Evolutionary conservation across 31 red algal genomes (phyloP), one percentile per base, ranked within the genome.

Genomic region (Porphyra umbilicalis): DNA sequence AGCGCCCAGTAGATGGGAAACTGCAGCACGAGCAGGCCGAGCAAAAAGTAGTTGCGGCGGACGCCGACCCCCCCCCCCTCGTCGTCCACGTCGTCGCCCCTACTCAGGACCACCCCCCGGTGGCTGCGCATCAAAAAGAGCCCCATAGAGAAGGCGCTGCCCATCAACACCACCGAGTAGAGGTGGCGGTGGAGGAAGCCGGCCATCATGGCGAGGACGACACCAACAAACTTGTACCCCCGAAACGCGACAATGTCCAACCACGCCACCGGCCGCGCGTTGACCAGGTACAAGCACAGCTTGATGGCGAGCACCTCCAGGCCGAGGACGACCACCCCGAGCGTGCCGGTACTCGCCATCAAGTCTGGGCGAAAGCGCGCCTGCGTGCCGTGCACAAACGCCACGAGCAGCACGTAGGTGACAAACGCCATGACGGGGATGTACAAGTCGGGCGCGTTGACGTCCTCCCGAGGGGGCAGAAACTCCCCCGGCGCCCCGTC

Each of bases 401-500:
- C 93, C 40, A 94, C 92, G 79, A 98, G 76, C 10, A 98, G 77
- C 38, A 98, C 93, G 77, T 98, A 98, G 9, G 96, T 95, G 38
- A 95, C 81, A 82, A 98, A 94, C 10, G 92, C 76, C 92, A 95
- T 95, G 34, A 91, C 82, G 2, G 96, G 96, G 44, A 98, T 98
- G 85, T 98, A 98, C 35, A 98, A 86, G 67, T 98, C 96, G 77
- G 96, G 96, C 36, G 96, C 96, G 76, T 98, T 98, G 75, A 93
- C 79, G 87, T 98, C 96, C 79, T 98, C 96, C 29, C 92, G 82
- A 36, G 96, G 92, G 30, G 93, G 90, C 29, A 98, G 81, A 36
- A 88, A 95, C 32, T 76, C 86, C 42, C 80, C 80, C 38, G 85
- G 83, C 18, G 67, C 80, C 38, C 37, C 82, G n/a, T 89, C 82